Conservation (phyloP, 2,329 filamentous ascomycete species). For the Sporothrix euskadiensis region DNA sequence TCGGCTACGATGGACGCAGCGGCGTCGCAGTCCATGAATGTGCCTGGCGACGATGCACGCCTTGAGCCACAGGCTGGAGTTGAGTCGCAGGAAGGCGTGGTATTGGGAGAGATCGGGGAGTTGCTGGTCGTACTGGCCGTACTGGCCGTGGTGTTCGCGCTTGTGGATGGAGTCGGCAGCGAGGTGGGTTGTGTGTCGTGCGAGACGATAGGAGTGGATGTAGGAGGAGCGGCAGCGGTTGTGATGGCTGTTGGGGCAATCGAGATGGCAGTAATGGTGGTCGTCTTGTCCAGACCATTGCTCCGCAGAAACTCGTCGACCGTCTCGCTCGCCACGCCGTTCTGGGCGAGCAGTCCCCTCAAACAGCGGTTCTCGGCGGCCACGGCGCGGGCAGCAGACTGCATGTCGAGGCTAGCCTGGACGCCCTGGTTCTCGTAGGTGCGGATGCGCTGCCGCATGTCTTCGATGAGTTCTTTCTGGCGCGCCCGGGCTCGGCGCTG, state of each 20-base stretch:
- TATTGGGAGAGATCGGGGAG: too few species aligned
- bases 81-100: neutral
- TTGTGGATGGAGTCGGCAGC: neutral
- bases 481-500: slow-evolving; percentile 40
- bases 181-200: neutral
- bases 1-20: slow-evolving; percentile 3
- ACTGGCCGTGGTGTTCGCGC: too few species aligned
- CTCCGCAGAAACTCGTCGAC: slow-evolving; percentile 6
- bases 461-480: slow-evolving; percentile 51
- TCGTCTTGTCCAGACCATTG: neutral
- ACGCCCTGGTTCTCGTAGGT: slow-evolving; percentile 52
- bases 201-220: too few species aligned
- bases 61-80: neutral
- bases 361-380: slow-evolving; percentile 51
- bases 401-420: slow-evolving; percentile 55
- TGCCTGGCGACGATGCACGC: neutral
- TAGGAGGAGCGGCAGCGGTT: too few species aligned
- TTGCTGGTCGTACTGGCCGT: too few species aligned
- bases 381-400: slow-evolving; percentile 53
- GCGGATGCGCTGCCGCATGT: slow-evolving; percentile 49
- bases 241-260: too few species aligned
- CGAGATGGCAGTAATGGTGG: neutral
- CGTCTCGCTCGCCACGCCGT: slow-evolving; percentile 24
- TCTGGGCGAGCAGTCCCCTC: slow-evolving; percentile 36
- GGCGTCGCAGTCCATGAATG: neutral